A percentile compares a stretch with the other conserved stretches of the same genome.
Conservation (phyloP, 805 yeast genomes). For the Hemisphaericaspora nanyangensis region DNA sequence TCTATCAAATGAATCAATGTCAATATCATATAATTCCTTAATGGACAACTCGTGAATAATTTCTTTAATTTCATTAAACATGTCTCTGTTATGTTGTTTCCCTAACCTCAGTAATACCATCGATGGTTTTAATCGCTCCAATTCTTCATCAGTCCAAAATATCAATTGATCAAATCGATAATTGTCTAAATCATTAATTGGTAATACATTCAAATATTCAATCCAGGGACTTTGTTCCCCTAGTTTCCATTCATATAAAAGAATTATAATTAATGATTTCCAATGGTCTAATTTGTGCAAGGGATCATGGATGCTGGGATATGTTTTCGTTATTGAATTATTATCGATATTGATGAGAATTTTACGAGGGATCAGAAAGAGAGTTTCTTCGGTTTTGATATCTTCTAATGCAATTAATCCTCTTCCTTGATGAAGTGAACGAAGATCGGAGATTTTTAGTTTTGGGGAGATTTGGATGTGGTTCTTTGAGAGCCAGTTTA, state of each 20-base stretch:
- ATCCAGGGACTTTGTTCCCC: constrained; percentile 56
- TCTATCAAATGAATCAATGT: constrained; percentile 59
- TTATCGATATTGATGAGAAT: constrained; percentile 58
- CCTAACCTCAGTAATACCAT: constrained; percentile 70
- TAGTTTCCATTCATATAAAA: constrained; percentile 55
- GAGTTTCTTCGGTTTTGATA: constrained; percentile 56
- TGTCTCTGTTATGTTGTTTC: constrained; percentile 55
- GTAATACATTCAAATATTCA: constrained; percentile 70
- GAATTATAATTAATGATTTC: constrained; percentile 70
- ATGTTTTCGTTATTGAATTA: constrained; percentile 38
- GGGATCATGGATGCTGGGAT: constrained; percentile 25
- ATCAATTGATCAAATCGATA: constrained; percentile 60
- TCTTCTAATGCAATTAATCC: constrained; percentile 65
- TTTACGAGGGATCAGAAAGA: constrained; percentile 67
- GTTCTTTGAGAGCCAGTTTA: constrained; percentile 23
- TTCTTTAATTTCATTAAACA: constrained; percentile 44
- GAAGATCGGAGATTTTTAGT: constrained; percentile 56
- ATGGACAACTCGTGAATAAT: constrained; percentile 29
- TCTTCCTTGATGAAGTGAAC: constrained; percentile 65
- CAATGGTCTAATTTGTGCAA: constrained; percentile 50
- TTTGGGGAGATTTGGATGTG: constrained; percentile 52
- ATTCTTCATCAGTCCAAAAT: constrained; percentile 72
- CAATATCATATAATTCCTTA: constrained; percentile 20
- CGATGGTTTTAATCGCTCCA: constrained; percentile 61
- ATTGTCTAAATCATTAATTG: constrained; percentile 33